A percentile compares a stretch with the other conserved stretches of the same genome.
Conservation (phyloP, 2,329 filamentous ascomycete species). For the Venturia oleaginea region DNA sequence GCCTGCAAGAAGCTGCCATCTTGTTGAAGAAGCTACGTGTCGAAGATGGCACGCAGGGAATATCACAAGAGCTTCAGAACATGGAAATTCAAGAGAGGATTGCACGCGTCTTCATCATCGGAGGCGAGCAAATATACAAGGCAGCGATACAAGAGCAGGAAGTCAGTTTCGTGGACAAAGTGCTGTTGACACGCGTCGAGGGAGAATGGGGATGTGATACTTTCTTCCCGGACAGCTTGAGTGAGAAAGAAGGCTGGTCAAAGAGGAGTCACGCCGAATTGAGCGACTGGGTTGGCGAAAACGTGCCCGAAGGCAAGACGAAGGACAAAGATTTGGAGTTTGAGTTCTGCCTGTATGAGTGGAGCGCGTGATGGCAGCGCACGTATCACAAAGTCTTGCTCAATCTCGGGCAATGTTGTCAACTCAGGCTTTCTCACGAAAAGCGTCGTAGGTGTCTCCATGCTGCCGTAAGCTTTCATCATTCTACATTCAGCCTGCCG, state of each 20-base stretch:
- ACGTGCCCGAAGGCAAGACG: conserved; percentile 45
- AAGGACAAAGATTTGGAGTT: conserved; percentile 58
- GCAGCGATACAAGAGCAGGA: conserved; percentile 50
- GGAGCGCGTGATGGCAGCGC: background rate
- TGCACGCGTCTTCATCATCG: conserved; percentile 72
- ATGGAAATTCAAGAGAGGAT: conserved; percentile 23
- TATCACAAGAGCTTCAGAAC: conserved; percentile 14
- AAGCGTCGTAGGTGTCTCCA: background rate
- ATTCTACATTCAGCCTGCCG: background rate
- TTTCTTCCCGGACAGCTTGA: conserved; percentile 56
- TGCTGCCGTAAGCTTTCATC: background rate
- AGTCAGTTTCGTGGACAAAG: conserved; percentile 18
- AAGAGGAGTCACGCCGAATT: conserved; percentile 45
- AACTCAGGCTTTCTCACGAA: background rate
- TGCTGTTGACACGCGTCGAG: conserved; percentile 62
- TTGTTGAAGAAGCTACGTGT: conserved; percentile 25
- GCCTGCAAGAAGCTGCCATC: conserved; percentile 49
- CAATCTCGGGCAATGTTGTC: background rate
- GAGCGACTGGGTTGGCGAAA: conserved; percentile 57
- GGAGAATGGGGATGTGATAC: conserved; percentile 69
- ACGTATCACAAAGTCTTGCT: background rate
- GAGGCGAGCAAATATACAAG: conserved; percentile 77
- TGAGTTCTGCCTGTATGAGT: conserved; percentile 67
- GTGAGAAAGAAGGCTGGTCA: conserved; percentile 41
- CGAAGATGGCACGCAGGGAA: conserved; percentile 14